A percentile compares a stretch with the other conserved stretches of the same genome.
phyloP scores from a whole-genome alignment of 768 basidiomycete species.

The Collybia mongolica region DNA sequence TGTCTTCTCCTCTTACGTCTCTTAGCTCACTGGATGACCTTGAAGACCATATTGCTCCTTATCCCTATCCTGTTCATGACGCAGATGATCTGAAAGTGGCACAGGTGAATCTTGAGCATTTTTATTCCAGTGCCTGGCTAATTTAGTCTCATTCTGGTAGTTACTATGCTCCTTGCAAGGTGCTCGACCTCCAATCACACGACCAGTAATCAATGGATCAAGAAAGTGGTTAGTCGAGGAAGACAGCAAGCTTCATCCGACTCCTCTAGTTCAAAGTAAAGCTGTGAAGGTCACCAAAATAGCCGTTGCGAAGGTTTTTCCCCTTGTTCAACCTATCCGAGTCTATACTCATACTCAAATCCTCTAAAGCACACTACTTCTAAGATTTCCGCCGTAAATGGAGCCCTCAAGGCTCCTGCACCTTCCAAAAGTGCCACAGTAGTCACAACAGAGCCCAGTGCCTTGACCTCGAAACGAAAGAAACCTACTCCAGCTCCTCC shows the following conservation, averaged over 20 bases:
- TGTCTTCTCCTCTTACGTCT: slow-evolving; percentile 74
- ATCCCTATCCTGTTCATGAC: slow-evolving; percentile 26
- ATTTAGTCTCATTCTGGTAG: slow-evolving; percentile 20
- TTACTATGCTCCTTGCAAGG: slow-evolving; percentile 37
- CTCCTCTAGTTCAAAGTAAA: slow-evolving; percentile 14
- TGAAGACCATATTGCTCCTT: slow-evolving; percentile 36
- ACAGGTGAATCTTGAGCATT: slow-evolving; percentile 35
- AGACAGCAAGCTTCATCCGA: slow-evolving; percentile 28
- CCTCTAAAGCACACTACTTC: slow-evolving; percentile 9
- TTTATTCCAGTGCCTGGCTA: not conserved
- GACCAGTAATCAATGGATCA: slow-evolving; percentile 11
- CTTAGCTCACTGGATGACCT: slow-evolving; percentile 69
- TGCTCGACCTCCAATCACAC: slow-evolving; percentile 6
- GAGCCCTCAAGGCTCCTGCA: slow-evolving; percentile 7
- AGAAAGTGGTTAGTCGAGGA: slow-evolving; percentile 19
- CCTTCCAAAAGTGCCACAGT: slow-evolving; percentile 19
- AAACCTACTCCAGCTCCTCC: slow-evolving; percentile 23
- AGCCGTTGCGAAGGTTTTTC: slow-evolving; percentile 12
- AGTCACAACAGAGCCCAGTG: slow-evolving; percentile 26
- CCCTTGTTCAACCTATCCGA: no score
- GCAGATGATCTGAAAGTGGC: slow-evolving; percentile 57
- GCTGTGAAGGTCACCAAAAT: slow-evolving; percentile 13
- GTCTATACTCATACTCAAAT: not conserved
- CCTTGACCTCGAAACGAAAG: slow-evolving; percentile 38
- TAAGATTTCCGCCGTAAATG: slow-evolving; percentile 13